Evolutionary conservation across 1,139 yeast species (phyloP).

Genomic region (Oligophagozyma castellii): DNA sequence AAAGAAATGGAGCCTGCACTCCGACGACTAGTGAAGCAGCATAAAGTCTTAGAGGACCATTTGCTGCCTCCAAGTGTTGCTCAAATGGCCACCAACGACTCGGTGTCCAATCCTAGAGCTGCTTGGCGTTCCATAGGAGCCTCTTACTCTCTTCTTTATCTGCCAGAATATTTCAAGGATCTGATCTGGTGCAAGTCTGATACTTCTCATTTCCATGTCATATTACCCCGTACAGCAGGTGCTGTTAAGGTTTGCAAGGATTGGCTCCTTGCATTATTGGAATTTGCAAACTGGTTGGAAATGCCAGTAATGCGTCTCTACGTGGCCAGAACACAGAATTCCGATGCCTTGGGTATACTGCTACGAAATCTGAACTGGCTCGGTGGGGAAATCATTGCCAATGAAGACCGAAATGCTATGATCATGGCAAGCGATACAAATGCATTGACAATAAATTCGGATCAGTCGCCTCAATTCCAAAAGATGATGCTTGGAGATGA

Average conservation of each 20-base stretch:
- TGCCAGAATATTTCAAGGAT: conserved; percentile 13
- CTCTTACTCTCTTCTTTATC: conserved; percentile 13
- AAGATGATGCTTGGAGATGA: conserved; percentile 17
- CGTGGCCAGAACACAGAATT: conserved; percentile 13
- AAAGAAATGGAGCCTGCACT: conserved; percentile 6
- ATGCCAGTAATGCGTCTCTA: conserved; percentile 13
- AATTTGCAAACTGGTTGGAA: conserved; percentile 11
- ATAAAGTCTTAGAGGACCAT: neutral
- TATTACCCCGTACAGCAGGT: conserved; percentile 6
- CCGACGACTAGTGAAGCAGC: conserved; percentile 3
- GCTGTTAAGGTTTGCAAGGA: conserved; percentile 10
- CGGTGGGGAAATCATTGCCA: conserved; percentile 19
- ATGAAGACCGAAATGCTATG: conserved; percentile 18
- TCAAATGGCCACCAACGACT: too few species aligned
- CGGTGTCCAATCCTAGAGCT: too few species aligned
- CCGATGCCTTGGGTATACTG: conserved; percentile 9
- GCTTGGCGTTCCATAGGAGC: conserved; percentile 16
- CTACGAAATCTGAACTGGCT: conserved; percentile 21
- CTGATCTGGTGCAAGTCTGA: conserved; percentile 16
- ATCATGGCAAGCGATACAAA: too few species aligned
- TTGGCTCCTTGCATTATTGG: conserved; percentile 17
- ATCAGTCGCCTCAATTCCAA: conserved; percentile 3
- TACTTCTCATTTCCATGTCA: conserved; percentile 11
- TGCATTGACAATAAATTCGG: conserved; percentile 3
- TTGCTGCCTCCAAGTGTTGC: conserved; percentile 1